Percentiles rank a stretch among this genome's conserved stretches.
Evolutionary conservation across 108 stramenopile species (phyloP).

Genomic region (Cyclotella cryptica): DNA sequence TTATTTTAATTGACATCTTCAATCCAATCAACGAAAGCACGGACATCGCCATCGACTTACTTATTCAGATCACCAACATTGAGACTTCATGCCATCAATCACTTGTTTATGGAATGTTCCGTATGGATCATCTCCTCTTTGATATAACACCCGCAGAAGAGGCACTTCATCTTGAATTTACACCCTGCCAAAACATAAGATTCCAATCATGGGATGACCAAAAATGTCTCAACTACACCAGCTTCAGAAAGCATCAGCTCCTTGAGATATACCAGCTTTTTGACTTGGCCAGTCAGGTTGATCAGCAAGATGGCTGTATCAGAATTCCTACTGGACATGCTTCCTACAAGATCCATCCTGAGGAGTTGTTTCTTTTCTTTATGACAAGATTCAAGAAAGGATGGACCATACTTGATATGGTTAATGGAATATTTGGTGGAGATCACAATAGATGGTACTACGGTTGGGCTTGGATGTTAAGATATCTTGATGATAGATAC

Average conservation of each 20-base stretch:
- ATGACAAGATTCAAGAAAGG: conserved; percentile 16
- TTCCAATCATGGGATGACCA: conserved; percentile 7
- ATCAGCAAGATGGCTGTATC: conserved; percentile 6
- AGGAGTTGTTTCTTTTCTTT: conserved; percentile 20
- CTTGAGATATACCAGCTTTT: background rate
- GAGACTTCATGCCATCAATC: conserved; percentile 1
- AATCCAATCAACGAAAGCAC: background rate
- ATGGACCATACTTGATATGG: background rate
- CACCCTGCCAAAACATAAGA: background rate
- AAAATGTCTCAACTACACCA: conserved; percentile 9
- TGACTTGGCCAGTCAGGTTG: background rate
- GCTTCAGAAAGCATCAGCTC: conserved; percentile 12
- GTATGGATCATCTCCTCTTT: background rate
- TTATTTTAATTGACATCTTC: background rate
- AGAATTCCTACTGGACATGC: conserved; percentile 7
- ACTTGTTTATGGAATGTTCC: background rate
- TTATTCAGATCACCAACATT: background rate
- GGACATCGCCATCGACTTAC: background rate
- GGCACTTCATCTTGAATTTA: background rate
- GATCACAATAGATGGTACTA: conserved; percentile 14
- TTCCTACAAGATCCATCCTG: conserved; percentile 5
- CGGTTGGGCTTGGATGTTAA: conserved; percentile 1
- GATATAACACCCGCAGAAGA: conserved; percentile 18
- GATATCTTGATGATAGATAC: conserved; percentile 1
- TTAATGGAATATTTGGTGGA: conserved; percentile 6